phyloP scores from a whole-genome alignment of 116 monocot species.

The Zostera marina region DNA sequence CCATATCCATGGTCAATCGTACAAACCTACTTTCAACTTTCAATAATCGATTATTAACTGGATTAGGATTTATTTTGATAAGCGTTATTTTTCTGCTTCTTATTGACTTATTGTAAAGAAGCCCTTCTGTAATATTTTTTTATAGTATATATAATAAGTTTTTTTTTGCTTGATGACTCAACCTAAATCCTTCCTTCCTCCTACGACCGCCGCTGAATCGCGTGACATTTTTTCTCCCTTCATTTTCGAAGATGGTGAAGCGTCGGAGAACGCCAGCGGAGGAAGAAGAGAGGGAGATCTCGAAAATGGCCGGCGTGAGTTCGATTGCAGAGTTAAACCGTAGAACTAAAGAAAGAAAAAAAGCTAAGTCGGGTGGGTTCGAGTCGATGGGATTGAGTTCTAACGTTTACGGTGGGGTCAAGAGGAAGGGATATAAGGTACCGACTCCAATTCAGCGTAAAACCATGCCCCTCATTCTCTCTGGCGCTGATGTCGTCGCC shows the following conservation, averaged over 20 bases:
- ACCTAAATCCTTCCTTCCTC: too few relatives aligned
- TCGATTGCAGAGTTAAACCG: slow-evolving; percentile 16
- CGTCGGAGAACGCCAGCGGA: slow-evolving; percentile 3
- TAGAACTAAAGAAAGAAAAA: slow-evolving; percentile 24
- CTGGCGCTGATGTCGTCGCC: slow-evolving; percentile 69
- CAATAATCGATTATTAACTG: too few relatives aligned
- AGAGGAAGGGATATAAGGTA: slow-evolving; percentile 70
- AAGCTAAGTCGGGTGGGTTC: slow-evolving; percentile 74
- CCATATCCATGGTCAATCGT: too few relatives aligned
- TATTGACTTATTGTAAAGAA: too few relatives aligned
- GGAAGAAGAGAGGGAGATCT: slow-evolving; percentile 4
- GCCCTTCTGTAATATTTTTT: too few relatives aligned
- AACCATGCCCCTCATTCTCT: slow-evolving; percentile 74
- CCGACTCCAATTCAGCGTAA: slow-evolving; percentile 89
- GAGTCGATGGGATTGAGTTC: slow-evolving; percentile 61
- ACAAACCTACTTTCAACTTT: too few relatives aligned
- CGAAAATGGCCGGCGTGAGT: slow-evolving; percentile 14
- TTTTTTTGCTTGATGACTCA: too few relatives aligned
- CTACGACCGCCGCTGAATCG: too few relatives aligned
- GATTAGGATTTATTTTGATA: too few relatives aligned
- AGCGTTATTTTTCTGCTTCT: too few relatives aligned
- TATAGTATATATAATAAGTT: too few relatives aligned
- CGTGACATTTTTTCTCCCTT: not conserved
- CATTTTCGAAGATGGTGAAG: slow-evolving; percentile 6
- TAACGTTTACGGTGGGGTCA: slow-evolving; percentile 48